These are phyloP conservation scores for Colletotrichum sojae DNA, from an alignment of 2,329 filamentous ascomycete genomes.

Conservation along the genomic window DNA sequence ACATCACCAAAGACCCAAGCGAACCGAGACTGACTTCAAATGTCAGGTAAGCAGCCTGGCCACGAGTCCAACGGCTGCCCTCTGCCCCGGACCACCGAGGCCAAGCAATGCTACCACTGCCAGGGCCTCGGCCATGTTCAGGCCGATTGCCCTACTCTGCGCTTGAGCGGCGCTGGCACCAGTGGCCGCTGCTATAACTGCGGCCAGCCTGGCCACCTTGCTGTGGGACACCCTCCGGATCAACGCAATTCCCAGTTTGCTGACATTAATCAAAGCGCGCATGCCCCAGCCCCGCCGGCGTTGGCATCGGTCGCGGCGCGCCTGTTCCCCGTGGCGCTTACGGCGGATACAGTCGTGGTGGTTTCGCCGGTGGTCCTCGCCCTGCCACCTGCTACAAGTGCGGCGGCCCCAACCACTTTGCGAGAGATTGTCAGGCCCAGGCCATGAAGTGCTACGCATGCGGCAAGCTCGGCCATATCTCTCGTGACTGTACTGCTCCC, in stretches of 20 bases:
- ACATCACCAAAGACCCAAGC: not conserved
- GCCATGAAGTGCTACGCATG: slow-evolving; percentile 99
- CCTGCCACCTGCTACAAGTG: slow-evolving; percentile 82
- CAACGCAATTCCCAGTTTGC: slow-evolving; percentile 16
- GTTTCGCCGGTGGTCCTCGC: slow-evolving; percentile 78
- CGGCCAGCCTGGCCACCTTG: slow-evolving; percentile 91
- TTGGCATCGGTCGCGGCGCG: slow-evolving; percentile 75
- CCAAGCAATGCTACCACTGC: slow-evolving; percentile 99
- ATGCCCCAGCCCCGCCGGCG: slow-evolving; percentile 82
- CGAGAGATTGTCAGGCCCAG: slow-evolving; percentile 97
- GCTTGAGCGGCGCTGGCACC: slow-evolving; percentile 85
- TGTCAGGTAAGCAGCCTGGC: slow-evolving; percentile 84
- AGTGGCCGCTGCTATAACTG: slow-evolving; percentile 97
- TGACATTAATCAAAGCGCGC: slow-evolving; percentile 70
- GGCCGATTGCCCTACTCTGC: slow-evolving; percentile 97
- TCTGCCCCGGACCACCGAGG: slow-evolving; percentile 95
- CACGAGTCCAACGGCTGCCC: slow-evolving; percentile 99
- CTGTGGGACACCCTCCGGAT: slow-evolving; percentile 69
- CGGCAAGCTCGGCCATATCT: slow-evolving; percentile 93
- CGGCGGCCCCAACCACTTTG: slow-evolving; percentile 95
- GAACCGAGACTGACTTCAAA: slow-evolving; percentile 13
- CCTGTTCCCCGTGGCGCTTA: slow-evolving; percentile 81
- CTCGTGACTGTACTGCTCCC: slow-evolving; percentile 92
- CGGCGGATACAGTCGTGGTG: slow-evolving; percentile 78
- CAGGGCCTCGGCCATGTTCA: slow-evolving; percentile 98